Evolutionary conservation across 2,329 filamentous ascomycete species (phyloP), one percentile per base, ranked within the genome.

Genomic region (Penicillium sp.): DNA sequence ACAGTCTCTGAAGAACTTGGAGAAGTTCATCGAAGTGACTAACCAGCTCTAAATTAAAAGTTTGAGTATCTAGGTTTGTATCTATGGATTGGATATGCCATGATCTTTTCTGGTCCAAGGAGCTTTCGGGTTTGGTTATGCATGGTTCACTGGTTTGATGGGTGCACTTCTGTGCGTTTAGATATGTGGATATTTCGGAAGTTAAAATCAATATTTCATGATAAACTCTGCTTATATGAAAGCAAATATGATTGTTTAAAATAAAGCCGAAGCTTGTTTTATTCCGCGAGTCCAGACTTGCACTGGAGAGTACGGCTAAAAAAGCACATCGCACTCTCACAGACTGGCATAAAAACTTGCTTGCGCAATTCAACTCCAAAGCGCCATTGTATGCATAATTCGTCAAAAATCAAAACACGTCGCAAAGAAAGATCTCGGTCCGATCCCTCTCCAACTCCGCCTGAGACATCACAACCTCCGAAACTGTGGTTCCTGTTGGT

Each of bases 1-100:
- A 43, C 85, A 87, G 70, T 90, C 93, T n/a, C 86, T 90, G 80
- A 86, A 80, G 69, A 86, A 91, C 75, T 93, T 94, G 85, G 80
- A 86, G 53, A 80, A 80, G 19, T 97, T 97, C 76, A 91, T 96
- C 35, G 84, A 93, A 56, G 84, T 90, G 32, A 96, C 90, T 9
- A 91, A 93, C 67, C 65, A 63, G 48, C 65, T 78, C 29, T 63
- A 61, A 61, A 58, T 36, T 42, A 49, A 13, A 11, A 48, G 23
- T 0, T 30, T 41, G 46, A 7, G 39, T 19, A 9, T 40, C 18
- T 32, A 42, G 36, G 8, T 48, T 19, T 26, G 36, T 30, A 30
- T 47, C 36, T 19, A 36, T 53, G 36, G 36, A 30, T 34, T 45
- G 47, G 9, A 32, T 18, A 10, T 47, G 45, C 47, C 34, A 27